Conservation (phyloP, 1,139 yeast genomes). For the Wickerhamiella infanticola region DNA sequence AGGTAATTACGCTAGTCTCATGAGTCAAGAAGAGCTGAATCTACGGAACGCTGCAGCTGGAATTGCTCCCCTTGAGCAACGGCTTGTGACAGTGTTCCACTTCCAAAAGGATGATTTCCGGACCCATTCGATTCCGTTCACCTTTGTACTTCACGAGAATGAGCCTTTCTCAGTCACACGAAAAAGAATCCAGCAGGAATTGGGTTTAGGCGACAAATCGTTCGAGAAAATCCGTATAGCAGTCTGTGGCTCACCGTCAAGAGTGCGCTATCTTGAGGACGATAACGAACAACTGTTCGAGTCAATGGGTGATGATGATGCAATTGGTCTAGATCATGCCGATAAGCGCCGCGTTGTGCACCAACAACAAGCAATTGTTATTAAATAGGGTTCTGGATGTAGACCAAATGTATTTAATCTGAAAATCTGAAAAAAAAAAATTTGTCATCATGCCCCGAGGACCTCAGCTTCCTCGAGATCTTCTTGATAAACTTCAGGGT, state of each 20-base stretch:
- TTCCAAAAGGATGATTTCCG: conserved; percentile 56
- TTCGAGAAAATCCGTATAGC: conserved; percentile 59
- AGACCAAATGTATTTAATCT: neutral
- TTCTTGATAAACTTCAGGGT: conserved; percentile 7
- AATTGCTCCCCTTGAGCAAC: conserved; percentile 13
- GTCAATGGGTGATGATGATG: conserved; percentile 35
- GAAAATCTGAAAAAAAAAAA: neutral
- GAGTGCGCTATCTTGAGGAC: conserved; percentile 38
- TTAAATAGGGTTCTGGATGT: conserved; percentile 16
- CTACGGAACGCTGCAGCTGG: conserved; percentile 9
- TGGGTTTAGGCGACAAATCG: conserved; percentile 61
- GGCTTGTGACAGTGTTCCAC: conserved; percentile 44
- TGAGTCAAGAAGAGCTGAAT: conserved; percentile 22
- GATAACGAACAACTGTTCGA: conserved; percentile 33
- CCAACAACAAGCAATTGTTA: conserved; percentile 46
- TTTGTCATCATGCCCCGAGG: conserved; percentile 1
- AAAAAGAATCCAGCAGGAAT: conserved; percentile 44
- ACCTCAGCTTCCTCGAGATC: conserved; percentile 7
- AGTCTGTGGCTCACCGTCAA: conserved; percentile 22
- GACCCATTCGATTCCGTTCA: conserved; percentile 80
- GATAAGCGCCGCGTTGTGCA: conserved; percentile 34
- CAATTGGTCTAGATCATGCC: conserved; percentile 72
- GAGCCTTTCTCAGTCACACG: conserved; percentile 56
- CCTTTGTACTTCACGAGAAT: conserved; percentile 38
- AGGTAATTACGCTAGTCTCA: conserved; percentile 22